These are phyloP conservation scores for Cercospora nicotianae DNA, from an alignment of 2,329 filamentous ascomycete genomes.

Conservation along the genomic window DNA sequence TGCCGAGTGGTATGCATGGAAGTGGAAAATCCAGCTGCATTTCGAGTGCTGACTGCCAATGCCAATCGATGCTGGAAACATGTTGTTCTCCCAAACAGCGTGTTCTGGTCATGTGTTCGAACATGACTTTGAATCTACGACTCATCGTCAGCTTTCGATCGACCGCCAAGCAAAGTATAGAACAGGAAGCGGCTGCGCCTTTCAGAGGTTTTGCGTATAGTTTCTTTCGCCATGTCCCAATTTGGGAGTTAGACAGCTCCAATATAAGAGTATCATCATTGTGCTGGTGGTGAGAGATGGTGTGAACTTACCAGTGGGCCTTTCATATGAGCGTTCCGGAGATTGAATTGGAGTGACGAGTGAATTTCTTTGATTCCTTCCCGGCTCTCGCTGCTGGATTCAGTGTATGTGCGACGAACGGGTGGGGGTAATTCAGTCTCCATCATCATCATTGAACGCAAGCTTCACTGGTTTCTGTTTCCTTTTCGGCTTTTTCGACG, in stretches of 20 bases:
- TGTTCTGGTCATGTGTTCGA: background rate
- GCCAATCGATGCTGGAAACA: background rate
- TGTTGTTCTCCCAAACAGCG: background rate
- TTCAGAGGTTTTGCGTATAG: constrained; percentile 30
- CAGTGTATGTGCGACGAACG: background rate
- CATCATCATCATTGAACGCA: constrained; percentile 39
- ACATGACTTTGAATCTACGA: background rate
- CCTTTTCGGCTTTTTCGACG: constrained; percentile 38
- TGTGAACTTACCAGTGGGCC: constrained; percentile 1
- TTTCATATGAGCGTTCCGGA: background rate
- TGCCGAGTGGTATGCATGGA: background rate
- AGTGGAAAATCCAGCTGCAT: background rate
- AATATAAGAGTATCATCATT: constrained; percentile 33
- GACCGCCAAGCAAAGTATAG: background rate
- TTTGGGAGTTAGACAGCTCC: constrained; percentile 33
- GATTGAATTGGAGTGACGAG: background rate
- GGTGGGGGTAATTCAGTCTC: constrained; percentile 8
- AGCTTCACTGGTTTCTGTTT: constrained; percentile 40
- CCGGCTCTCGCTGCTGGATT: background rate
- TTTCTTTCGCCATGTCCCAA: constrained; percentile 29
- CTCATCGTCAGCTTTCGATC: background rate
- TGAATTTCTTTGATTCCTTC: background rate
- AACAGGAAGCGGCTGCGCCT: background rate
- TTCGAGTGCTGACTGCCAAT: background rate
- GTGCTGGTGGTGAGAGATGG: background rate